Evolutionary conservation across 495 filamentous ascomycete species (phyloP).

Genomic region (Penicillium maclennaniae): DNA sequence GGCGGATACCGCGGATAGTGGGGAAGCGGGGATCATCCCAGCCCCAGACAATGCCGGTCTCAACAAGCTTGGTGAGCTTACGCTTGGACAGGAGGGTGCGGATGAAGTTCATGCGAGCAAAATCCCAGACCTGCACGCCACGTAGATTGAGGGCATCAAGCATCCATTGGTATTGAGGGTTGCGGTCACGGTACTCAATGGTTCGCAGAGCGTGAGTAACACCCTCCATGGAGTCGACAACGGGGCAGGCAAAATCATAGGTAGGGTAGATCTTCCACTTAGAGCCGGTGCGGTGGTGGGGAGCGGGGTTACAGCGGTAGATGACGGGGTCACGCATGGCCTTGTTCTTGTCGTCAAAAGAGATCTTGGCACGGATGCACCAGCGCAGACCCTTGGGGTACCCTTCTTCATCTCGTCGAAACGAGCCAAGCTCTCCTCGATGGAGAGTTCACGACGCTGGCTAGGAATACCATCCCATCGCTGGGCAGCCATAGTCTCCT

Average conservation of each 20-base stretch:
- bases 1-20: conserved; percentile 80
- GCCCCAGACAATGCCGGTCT: conserved; percentile 79
- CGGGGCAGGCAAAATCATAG: conserved; percentile 90
- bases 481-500: conserved; percentile 79
- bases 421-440: conserved; percentile 73
- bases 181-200: conserved; percentile 96
- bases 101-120: conserved; percentile 94
- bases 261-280: conserved; percentile 96
- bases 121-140: conserved; percentile 94
- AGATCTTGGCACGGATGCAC: conserved; percentile 89
- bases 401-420: conserved; percentile 90
- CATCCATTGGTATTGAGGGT: conserved; percentile 98
- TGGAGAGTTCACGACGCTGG: conserved; percentile 66
- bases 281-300: conserved; percentile 84
- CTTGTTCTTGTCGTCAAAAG: conserved; percentile 77
- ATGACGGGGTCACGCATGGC: conserved; percentile 90
- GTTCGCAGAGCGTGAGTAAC: conserved; percentile 94
- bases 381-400: conserved; percentile 68
- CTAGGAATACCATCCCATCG: conserved; percentile 72
- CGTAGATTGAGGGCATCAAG: conserved; percentile 79
- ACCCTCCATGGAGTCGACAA: conserved; percentile 86
- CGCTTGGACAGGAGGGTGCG: conserved; percentile 88
- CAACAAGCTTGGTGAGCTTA: conserved; percentile 91
- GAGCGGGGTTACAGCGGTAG: conserved; percentile 76
- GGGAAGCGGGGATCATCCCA: conserved; percentile 97